Base-by-base conservation (phyloP, 2,329 filamentous ascomycete species). In the Cladorrhinum sp. region DNA sequence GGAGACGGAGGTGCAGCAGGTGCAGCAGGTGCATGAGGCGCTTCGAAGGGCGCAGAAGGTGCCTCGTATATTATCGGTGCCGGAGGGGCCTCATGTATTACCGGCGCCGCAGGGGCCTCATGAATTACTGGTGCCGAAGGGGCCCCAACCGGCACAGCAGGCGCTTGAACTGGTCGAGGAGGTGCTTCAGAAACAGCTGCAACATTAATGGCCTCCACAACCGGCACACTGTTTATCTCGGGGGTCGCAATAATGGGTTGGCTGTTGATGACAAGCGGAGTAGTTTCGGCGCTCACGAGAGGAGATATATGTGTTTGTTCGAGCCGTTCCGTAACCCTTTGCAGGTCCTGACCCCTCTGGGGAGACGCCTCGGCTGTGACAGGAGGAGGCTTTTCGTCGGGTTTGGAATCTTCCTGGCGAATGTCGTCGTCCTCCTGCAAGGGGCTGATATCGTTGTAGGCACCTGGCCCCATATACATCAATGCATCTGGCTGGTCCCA, bases 401-500 rank as follows among this genome's bases (percentile, higher is more conserved):
- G 60, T 7, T 67, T 71, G 8, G 63, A 63, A 1, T 64, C 64
- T 30, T 39, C 59, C 30, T 49, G 39, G 2, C 75, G 73, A 24
- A 78, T 75, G 52, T 79, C 75, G 42, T 80, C 75, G 30, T 80
- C 75, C 33, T 80, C 76, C 52, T 78, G 74, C 26, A 78, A 56
- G 0, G 80, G 77, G 50, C 76, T 80, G n/a, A 79, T 71, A 56
- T 82, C 80, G 24, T 68, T 76, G 64, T 79, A 78, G 1, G 72
- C 69, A 1, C 77, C 79, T 0, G 80, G 79, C 0, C 80, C 81
- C 16, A 83, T 75, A 64, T 78, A 83, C 76, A 82, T 82, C 64
- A 83, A 81, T 62, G 74, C 78, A 63, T 82, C 81, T 2, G 80
- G 79, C 62, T 82, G 79, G 62, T 82, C 83, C 60, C 80, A 79